Percentiles rank a stretch among this genome's conserved stretches.
Evolutionary conservation across 176 grass and related monocot species (phyloP).

Genomic region (Bonia amplexicaulis): DNA sequence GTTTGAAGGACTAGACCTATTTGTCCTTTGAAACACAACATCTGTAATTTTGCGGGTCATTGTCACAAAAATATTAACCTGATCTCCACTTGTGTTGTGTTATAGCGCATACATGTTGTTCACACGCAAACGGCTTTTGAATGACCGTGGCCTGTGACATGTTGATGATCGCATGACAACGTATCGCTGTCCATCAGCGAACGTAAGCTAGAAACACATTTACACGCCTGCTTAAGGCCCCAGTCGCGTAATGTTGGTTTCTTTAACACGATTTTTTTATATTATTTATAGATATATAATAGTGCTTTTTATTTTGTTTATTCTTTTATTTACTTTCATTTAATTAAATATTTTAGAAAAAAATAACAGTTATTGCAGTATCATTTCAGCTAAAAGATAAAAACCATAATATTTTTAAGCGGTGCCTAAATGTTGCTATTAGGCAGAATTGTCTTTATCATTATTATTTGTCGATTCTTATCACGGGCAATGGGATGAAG

Average conservation of each 20-base stretch:
- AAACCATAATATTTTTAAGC: too few relatives aligned
- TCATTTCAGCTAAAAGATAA: too few relatives aligned
- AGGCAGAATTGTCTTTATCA: neutral
- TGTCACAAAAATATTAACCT: constrained; percentile 8
- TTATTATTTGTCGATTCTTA: neutral
- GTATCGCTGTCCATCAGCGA: neutral
- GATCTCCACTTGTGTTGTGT: neutral
- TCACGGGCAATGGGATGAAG: constrained; percentile 2
- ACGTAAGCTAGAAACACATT: neutral
- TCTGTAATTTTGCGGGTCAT: neutral
- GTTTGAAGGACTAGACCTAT: too few relatives aligned
- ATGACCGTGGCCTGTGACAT: constrained; percentile 3
- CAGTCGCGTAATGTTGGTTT: too few relatives aligned
- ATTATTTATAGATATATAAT: too few relatives aligned
- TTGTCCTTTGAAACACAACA: too few relatives aligned
- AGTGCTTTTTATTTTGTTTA: too few relatives aligned
- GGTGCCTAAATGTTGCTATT: neutral
- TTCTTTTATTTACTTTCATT: too few relatives aligned
- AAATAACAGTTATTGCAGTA: rapidly evolving
- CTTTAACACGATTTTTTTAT: too few relatives aligned
- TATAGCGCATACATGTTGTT: constrained; percentile 1
- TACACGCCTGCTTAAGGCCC: neutral
- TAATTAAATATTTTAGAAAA: too few relatives aligned
- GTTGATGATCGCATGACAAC: neutral
- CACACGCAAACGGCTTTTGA: neutral